phyloP scores from a whole-genome alignment of 768 basidiomycete species.

The button mushroom (Agaricus bisporus) region DNA sequence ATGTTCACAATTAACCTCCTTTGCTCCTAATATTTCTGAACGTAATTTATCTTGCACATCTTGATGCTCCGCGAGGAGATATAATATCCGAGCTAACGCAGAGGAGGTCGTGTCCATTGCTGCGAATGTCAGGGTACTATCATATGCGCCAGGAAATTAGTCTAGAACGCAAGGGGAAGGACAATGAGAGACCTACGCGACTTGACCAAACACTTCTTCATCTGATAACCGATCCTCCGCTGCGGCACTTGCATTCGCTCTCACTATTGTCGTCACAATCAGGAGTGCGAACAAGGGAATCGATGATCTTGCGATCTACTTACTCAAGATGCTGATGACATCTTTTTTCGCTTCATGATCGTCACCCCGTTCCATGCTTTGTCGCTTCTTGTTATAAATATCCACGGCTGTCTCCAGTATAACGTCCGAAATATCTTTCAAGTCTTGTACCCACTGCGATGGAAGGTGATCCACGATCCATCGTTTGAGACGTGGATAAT shows the following conservation, averaged over 20 bases:
- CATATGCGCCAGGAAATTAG: background rate
- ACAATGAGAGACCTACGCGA: conserved; percentile 17
- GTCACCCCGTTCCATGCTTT: conserved; percentile 16
- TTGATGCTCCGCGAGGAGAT: conserved; percentile 25
- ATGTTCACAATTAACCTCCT: conserved; percentile 13
- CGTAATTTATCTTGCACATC: conserved; percentile 33
- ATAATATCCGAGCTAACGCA: conserved; percentile 27
- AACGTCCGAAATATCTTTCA: conserved; percentile 26
- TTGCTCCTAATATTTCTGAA: conserved; percentile 25
- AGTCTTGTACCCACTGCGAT: conserved; percentile 20
- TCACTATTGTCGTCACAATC: conserved; percentile 23
- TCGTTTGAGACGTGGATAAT: conserved; percentile 24
- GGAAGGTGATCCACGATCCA: conserved; percentile 27
- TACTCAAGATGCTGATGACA: conserved; percentile 41
- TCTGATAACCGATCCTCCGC: conserved; percentile 26
- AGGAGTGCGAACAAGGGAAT: background rate
- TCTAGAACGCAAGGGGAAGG: background rate
- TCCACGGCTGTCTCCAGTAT: conserved; percentile 30
- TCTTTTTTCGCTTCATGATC: conserved; percentile 39
- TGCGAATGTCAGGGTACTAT: conserved; percentile 31
- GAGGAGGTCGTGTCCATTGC: conserved; percentile 38
- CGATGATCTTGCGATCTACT: conserved; percentile 10
- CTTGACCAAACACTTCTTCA: conserved; percentile 34
- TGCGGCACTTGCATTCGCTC: conserved; percentile 29
- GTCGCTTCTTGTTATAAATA: conserved; percentile 32